Evolutionary conservation across 495 filamentous ascomycete species (phyloP).

Genomic region (Lepraria neglecta): DNA sequence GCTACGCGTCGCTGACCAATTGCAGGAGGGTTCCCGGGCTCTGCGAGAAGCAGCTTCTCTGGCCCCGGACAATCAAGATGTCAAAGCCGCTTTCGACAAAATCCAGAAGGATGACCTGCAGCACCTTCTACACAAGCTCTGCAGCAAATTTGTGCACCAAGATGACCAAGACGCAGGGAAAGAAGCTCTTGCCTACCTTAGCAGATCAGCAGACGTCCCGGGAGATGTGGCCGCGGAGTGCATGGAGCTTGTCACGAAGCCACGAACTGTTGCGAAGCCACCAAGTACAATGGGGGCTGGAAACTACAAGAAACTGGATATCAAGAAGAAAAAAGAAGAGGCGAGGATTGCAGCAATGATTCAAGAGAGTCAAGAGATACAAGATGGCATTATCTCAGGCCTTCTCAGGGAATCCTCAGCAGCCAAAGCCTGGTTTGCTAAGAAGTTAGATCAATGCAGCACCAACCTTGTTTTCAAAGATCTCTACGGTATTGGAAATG

Average conservation of each 20-base stretch:
- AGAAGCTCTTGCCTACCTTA: constrained; percentile 50
- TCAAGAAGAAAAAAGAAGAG: too few relatives aligned
- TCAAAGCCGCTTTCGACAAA: constrained; percentile 48
- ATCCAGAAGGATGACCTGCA: constrained; percentile 44
- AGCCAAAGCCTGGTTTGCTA: constrained; percentile 51
- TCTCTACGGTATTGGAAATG: constrained; percentile 56
- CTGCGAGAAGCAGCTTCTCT: constrained; percentile 59
- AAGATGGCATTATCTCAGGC: constrained; percentile 55
- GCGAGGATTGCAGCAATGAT: too few relatives aligned
- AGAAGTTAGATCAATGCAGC: constrained; percentile 43
- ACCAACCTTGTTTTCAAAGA: constrained; percentile 51
- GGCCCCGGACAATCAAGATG: constrained; percentile 48
- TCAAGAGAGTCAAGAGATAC: constrained; percentile 33
- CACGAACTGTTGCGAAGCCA: constrained; percentile 32
- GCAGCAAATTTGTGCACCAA: constrained; percentile 46
- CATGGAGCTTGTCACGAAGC: constrained; percentile 47
- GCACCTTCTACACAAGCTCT: constrained; percentile 47
- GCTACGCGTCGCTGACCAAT: constrained; percentile 18
- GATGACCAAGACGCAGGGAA: constrained; percentile 51
- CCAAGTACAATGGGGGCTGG: too few relatives aligned
- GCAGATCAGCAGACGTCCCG: constrained; percentile 46
- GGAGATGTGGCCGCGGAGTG: constrained; percentile 49
- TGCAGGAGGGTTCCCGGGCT: constrained; percentile 51
- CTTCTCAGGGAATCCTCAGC: constrained; percentile 50
- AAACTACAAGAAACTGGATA: too few relatives aligned